Evolutionary conservation across 805 yeast genomes (phyloP).

Genomic region (Candida railenensis): DNA sequence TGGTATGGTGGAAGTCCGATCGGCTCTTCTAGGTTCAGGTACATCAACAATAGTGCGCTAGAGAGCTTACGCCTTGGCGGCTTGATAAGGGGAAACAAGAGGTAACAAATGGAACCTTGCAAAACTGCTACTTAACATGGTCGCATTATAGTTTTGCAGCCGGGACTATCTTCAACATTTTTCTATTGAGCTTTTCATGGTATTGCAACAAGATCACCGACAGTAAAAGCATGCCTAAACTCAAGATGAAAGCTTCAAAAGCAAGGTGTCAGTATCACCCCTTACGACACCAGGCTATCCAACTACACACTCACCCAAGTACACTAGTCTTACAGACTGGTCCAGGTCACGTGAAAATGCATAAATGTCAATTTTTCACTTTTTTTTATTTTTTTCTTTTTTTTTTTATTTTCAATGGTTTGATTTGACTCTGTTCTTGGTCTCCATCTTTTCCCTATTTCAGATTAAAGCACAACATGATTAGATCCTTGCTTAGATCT

Average conservation of each 20-base stretch:
- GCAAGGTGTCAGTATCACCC: too few relatives aligned
- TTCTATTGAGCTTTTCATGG: too few relatives aligned
- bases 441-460: background rate
- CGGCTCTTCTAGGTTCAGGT: conserved; percentile 70
- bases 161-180: too few relatives aligned
- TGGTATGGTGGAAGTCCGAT: conserved; percentile 83
- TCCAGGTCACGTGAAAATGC: background rate
- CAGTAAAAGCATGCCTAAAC: too few relatives aligned
- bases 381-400: background rate
- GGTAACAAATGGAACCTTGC: background rate
- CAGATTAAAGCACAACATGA: background rate
- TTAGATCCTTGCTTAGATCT: background rate
- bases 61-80: conserved; percentile 40
- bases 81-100: background rate
- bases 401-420: background rate
- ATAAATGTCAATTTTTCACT: background rate
- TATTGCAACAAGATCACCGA: too few relatives aligned
- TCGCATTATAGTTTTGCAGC: too few relatives aligned
- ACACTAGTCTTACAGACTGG: too few relatives aligned
- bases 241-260: too few relatives aligned
- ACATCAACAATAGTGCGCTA: conserved; percentile 56
- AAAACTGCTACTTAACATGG: too few relatives aligned
- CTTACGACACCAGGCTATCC: too few relatives aligned
- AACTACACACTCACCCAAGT: too few relatives aligned
- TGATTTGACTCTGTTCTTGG: background rate